phyloP scores from a whole-genome alignment of 2,329 filamentous ascomycete species.

The Pseudogymnoascus sp. region DNA sequence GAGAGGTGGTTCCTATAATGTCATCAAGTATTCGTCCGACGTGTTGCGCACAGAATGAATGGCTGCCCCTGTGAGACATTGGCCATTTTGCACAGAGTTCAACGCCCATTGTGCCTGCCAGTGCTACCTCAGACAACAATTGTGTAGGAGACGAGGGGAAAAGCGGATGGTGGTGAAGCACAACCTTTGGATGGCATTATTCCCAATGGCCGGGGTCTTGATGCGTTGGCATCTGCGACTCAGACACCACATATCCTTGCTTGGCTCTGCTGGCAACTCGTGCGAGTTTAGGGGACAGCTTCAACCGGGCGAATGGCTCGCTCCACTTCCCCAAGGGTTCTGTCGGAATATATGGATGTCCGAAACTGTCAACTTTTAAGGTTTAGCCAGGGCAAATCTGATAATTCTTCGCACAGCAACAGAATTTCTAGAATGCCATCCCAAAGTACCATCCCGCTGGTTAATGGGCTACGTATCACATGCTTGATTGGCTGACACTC shows the following conservation, averaged over 20 bases:
- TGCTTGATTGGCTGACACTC: background rate
- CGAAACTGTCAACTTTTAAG: background rate
- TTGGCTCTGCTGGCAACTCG: background rate
- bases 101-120: background rate
- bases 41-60: background rate
- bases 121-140: background rate
- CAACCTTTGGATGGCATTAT: background rate
- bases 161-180: background rate
- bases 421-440: background rate
- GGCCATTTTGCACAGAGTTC: background rate
- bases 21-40: background rate
- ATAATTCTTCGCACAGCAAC: background rate
- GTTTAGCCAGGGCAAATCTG: background rate
- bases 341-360: background rate
- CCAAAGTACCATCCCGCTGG: background rate
- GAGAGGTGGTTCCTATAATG: background rate
- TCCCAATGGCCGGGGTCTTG: background rate
- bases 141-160: background rate
- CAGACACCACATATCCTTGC: background rate
- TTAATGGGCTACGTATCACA: background rate
- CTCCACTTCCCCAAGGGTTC: background rate
- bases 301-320: background rate
- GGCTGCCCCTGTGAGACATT: background rate
- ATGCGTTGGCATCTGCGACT: conserved; percentile 3
- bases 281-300: background rate